These are phyloP conservation scores for Lactifluus piperatus DNA, from an alignment of 768 basidiomycete species.

Conservation along the genomic window DNA sequence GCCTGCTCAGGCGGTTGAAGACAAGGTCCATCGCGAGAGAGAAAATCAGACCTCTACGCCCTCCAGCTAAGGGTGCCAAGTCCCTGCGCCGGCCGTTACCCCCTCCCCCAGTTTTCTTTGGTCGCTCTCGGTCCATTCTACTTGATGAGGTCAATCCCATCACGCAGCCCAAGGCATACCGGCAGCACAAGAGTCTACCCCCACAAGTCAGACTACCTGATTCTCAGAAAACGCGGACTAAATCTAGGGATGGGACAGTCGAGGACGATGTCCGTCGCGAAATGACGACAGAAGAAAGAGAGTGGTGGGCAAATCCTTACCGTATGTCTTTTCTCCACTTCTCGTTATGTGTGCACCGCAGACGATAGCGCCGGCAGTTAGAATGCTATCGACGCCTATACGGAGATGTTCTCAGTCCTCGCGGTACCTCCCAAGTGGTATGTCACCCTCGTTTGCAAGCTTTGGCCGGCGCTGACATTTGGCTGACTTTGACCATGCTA, in stretches of 20 bases:
- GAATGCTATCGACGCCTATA: slow-evolving; percentile 62
- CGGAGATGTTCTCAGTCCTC: slow-evolving; percentile 45
- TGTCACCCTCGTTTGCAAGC: not conserved
- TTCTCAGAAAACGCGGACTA: slow-evolving; percentile 20
- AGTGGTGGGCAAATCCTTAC: slow-evolving; percentile 72
- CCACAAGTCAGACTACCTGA: slow-evolving; percentile 35
- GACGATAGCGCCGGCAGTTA: slow-evolving; percentile 34
- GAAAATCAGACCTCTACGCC: slow-evolving; percentile 8
- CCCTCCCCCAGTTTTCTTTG: slow-evolving; percentile 31
- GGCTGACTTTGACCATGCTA: slow-evolving; percentile 22
- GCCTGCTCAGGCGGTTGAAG: slow-evolving; percentile 41
- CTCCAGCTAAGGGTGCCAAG: slow-evolving; percentile 3
- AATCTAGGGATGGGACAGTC: slow-evolving; percentile 15
- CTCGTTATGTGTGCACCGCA: not conserved
- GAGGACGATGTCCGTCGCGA: slow-evolving; percentile 31
- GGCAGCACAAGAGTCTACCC: slow-evolving; percentile 48
- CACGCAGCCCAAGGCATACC: slow-evolving; percentile 39
- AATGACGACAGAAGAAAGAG: slow-evolving; percentile 55
- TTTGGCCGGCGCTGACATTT: not conserved
- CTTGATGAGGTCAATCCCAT: slow-evolving; percentile 50
- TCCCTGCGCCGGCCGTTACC: slow-evolving; percentile 6
- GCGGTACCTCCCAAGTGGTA: slow-evolving; percentile 51
- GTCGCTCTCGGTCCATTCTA: slow-evolving; percentile 50
- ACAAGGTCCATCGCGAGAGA: slow-evolving; percentile 21
- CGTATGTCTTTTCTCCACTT: slow-evolving; percentile 33